A percentile compares a stretch with the other conserved stretches of the same genome.
These are phyloP conservation scores for Letharia lupina DNA, from an alignment of 495 filamentous ascomycete species.

Conservation along the genomic window DNA sequence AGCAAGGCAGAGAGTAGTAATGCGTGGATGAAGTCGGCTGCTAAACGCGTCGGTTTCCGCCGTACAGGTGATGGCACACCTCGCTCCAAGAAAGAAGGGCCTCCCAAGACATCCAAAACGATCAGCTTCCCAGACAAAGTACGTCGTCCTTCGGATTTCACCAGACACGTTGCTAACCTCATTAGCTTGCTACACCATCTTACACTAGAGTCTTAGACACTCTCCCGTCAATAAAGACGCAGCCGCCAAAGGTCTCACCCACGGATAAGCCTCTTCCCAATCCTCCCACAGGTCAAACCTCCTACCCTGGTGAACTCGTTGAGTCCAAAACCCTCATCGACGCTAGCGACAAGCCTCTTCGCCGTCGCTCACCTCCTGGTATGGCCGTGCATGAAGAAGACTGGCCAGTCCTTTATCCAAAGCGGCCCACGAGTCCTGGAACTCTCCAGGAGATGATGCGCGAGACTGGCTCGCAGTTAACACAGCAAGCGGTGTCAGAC, in stretches of 20 bases:
- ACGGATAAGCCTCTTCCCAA: conserved; percentile 27
- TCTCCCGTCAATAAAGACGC: conserved; percentile 3
- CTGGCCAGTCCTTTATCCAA: conserved; percentile 25
- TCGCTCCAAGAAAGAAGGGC: conserved; percentile 22
- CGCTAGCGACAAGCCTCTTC: conserved; percentile 26
- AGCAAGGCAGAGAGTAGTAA: conserved; percentile 10
- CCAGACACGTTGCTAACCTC: conserved; percentile 1
- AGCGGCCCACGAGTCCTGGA: conserved; percentile 12
- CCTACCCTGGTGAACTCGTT: neutral
- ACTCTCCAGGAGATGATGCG: conserved; percentile 20
- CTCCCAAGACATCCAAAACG: neutral
- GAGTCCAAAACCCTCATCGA: conserved; percentile 26
- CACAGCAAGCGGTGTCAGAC: conserved; percentile 4
- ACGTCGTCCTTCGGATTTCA: neutral
- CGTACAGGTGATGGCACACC: conserved; percentile 20
- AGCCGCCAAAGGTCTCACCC: conserved; percentile 7
- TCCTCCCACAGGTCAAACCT: conserved; percentile 22
- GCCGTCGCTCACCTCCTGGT: conserved; percentile 19
- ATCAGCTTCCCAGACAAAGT: conserved; percentile 26
- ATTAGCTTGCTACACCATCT: conserved; percentile 17
- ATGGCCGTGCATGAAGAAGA: conserved; percentile 20
- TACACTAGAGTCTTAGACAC: neutral
- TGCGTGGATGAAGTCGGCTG: conserved; percentile 19
- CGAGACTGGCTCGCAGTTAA: conserved; percentile 15
- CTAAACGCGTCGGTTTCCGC: conserved; percentile 24